phyloP scores from a whole-genome alignment of 148 eudicot species.

The Camellia sinensis region DNA sequence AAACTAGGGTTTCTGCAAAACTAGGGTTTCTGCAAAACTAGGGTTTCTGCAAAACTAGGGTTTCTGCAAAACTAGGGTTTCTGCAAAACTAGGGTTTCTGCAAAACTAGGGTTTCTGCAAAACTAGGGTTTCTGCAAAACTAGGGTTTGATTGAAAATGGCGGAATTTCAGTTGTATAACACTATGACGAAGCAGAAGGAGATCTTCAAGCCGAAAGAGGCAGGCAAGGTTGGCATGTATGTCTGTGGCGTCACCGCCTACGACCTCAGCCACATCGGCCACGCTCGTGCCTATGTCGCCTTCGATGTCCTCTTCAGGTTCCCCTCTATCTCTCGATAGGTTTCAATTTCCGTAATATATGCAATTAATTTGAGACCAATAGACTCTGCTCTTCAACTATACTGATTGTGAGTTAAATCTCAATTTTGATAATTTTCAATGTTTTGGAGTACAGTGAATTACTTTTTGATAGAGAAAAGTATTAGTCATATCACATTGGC shows the following conservation, averaged over 20 bases:
- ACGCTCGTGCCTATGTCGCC: constrained; percentile 86
- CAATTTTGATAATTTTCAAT: neutral
- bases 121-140: constrained; percentile 19
- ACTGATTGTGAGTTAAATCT: neutral
- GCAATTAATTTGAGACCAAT: neutral
- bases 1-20: too few species aligned
- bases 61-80: too few species aligned
- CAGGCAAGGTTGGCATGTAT: constrained; percentile 72
- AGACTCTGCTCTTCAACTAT: neutral
- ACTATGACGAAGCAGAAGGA: constrained; percentile 67
- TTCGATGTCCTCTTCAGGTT: constrained; percentile 79
- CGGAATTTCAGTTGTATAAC: constrained; percentile 51
- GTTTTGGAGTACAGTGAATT: neutral
- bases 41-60: neutral
- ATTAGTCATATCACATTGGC: neutral
- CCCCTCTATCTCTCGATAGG: neutral
- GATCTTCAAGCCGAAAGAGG: constrained; percentile 40
- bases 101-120: neutral
- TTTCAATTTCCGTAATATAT: neutral
- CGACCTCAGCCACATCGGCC: constrained; percentile 79
- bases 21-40: constrained; percentile 18
- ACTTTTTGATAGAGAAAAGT: neutral
- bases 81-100: neutral
- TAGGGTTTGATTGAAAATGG: constrained; percentile 24
- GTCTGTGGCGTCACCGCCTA: constrained; percentile 80